A percentile compares a stretch with the other conserved stretches of the same genome.
Conservation (phyloP, 176 grass and related monocot genomes). For the Elaeis guineensis region DNA sequence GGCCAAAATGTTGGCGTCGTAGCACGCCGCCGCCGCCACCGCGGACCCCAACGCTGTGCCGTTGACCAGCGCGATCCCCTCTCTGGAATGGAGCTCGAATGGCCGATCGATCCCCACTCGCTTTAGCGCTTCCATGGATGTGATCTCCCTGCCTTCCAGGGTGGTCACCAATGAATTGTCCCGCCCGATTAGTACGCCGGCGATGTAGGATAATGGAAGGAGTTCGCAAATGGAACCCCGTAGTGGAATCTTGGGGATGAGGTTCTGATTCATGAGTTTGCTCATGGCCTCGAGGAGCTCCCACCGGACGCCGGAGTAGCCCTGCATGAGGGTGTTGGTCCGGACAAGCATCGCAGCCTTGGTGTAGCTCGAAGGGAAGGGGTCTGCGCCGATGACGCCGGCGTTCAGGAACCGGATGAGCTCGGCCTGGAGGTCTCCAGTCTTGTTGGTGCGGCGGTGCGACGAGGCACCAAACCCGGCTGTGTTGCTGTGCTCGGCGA, state of each 20-base stretch:
- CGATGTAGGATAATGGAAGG: constrained; percentile 17
- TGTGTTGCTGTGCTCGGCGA: constrained; percentile 2
- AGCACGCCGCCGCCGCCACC: constrained; percentile 13
- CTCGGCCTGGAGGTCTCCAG: constrained; percentile 8
- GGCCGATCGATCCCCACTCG: constrained; percentile 2
- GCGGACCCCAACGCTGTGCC: constrained; percentile 12
- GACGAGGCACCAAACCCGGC: constrained; percentile 16
- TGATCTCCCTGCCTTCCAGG: constrained; percentile 13
- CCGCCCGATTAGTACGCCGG: constrained; percentile 14
- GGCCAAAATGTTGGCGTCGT: constrained; percentile 4
- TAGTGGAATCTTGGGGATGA: constrained; percentile 16
- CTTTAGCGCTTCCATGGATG: constrained; percentile 3
- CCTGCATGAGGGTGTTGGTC: constrained; percentile 21
- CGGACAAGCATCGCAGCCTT: constrained; percentile 17
- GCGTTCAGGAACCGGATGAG: constrained; percentile 20
- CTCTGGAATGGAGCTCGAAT: constrained; percentile 8
- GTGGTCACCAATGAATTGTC: constrained; percentile 2
- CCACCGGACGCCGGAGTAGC: constrained; percentile 21
- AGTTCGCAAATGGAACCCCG: constrained; percentile 17
- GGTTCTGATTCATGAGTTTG: constrained; percentile 15
- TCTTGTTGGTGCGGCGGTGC: constrained; percentile 13
- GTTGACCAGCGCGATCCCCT: constrained; percentile 12
- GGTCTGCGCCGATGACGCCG: constrained; percentile 2
- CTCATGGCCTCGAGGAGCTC: constrained; percentile 18
- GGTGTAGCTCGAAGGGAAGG: constrained; percentile 3